These are phyloP conservation scores for Gautieria morchelliformis DNA, from an alignment of 768 basidiomycete genomes.

Conservation along the genomic window DNA sequence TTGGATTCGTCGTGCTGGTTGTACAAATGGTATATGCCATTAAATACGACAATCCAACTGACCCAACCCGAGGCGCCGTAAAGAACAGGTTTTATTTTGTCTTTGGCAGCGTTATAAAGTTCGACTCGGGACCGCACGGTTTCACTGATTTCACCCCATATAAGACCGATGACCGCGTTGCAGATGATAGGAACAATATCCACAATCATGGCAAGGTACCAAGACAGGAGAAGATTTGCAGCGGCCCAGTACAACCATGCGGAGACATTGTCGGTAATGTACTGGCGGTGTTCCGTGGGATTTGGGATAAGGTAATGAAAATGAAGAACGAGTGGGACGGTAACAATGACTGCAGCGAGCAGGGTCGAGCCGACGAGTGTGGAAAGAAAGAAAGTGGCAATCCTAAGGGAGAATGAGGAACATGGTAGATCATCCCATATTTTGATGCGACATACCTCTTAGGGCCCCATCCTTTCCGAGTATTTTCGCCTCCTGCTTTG, in stretches of 20 bases:
- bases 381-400: slow-evolving; percentile 55
- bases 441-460: slow-evolving; percentile 32
- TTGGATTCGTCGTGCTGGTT: slow-evolving; percentile 24
- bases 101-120: slow-evolving; percentile 60
- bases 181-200: slow-evolving; percentile 54
- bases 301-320: slow-evolving; percentile 63
- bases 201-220: slow-evolving; percentile 66
- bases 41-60: slow-evolving; percentile 71
- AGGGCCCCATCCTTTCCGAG: slow-evolving; percentile 37
- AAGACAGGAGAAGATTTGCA: slow-evolving; percentile 66
- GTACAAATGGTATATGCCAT: slow-evolving; percentile 51
- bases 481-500: slow-evolving; percentile 43
- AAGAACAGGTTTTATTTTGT: slow-evolving; percentile 59
- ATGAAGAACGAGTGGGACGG: slow-evolving; percentile 54
- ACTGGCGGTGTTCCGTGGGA: slow-evolving; percentile 37
- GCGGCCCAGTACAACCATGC: slow-evolving; percentile 82
- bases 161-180: slow-evolving; percentile 41
- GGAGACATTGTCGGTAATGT: slow-evolving; percentile 54
- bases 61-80: slow-evolving; percentile 64
- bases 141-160: slow-evolving; percentile 75
- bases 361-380: slow-evolving; percentile 65
- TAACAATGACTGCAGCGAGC: slow-evolving; percentile 49
- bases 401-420: slow-evolving; percentile 24
- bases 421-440: neutral
- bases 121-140: slow-evolving; percentile 55